Evolutionary conservation across 371 early-diverging fungal genomes (phyloP), one percentile per base, ranked within the genome.

Genomic region (Nosema granulosis): DNA sequence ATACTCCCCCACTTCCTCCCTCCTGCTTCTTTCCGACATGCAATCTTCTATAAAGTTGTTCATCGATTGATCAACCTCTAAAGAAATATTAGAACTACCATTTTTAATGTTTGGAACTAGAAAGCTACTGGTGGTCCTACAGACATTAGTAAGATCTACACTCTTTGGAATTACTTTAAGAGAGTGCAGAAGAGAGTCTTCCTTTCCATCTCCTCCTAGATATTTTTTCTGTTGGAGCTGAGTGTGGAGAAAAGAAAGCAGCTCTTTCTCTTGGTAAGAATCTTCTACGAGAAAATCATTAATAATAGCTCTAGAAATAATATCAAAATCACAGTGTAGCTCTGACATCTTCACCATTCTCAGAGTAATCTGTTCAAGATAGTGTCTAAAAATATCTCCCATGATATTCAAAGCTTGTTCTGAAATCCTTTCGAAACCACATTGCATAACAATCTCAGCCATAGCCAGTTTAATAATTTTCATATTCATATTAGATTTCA

Each of bases 351-450:
- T 66, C 16, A 35, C 59, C n/a, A 75, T 24, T 72, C 62, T 38
- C 3, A 52, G 58, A 3, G 58, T 57, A 16, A 71, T 51, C 34
- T 62, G 50, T 34, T 49, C 65, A 2, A 83, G 74, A 62, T 80
- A 80, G 58, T 70, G 57, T 22, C 43, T 57, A 29, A 80, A 35
- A n/a, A 83, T 24, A 37, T 83, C 80, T 18, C 68, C 51, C 20
- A 80, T 22, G n/a, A 78, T 62, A 62, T 77, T 75, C 16, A 83
- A 35, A 50, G 80, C 58, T 28, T 80, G 69, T 51, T 77, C 78
- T 12, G 78, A 70, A 22, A 61, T 62, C 56, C 56, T 76, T n/a
- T 83, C 83, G 74, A 83, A 83, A 31, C 83, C 83, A 24, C 65
- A 26, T 59, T 83, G 83, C 26, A 78, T 24, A 24, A 81, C 51